Base-by-base conservation (phyloP, 306 rosid species). In the Prunus davidiana region DNA sequence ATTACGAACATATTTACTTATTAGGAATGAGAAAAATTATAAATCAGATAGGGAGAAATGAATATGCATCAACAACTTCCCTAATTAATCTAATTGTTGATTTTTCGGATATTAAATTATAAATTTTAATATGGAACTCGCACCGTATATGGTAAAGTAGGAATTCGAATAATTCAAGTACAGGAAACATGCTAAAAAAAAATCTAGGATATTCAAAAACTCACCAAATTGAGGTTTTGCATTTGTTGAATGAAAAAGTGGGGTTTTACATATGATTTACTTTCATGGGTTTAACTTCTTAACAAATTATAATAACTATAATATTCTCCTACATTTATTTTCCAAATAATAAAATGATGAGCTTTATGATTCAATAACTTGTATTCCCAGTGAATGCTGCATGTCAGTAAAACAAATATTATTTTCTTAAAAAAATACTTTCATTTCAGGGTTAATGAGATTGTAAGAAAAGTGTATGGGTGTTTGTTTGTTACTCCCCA, bases 91-190 rank as follows among this genome's bases (percentile, higher is more conserved):
- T 38, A 38, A 38, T 38, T 38, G 2, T 38, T 38, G 43, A 7
- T 6, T 6, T 38, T 38, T 38, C 0, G 2, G 0, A 7, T 38
- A 38, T 38, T 38, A 7, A 6, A 38, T 38, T 38, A 38, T 0
- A 1, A 0, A 38, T 38, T 38, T 38, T 38, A 38, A 38, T 6
- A 38, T 1, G 0, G 0, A 34, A 38, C 9, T 0, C 9, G 43
- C 43, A 4, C 9, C 9, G 43, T 9, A 4, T 38, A 1, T 38
- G 2, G 0, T 38, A 38, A 1, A 7, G 2, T 38, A 7, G 43
- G 43, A 38, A 38, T 38, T 38, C 0, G 43, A 38, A 38, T 1
- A 38, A 38, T 38, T 38, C 41, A 5, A 34, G 5, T 34, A 34
- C 41, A 0, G 38, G 41, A 34, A 34, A 34, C 8, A 34, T 34